A percentile compares a stretch with the other conserved stretches of the same genome.
These are phyloP conservation scores for Didymella exigua DNA, from an alignment of 2,329 filamentous ascomycete genomes.

Conservation along the genomic window DNA sequence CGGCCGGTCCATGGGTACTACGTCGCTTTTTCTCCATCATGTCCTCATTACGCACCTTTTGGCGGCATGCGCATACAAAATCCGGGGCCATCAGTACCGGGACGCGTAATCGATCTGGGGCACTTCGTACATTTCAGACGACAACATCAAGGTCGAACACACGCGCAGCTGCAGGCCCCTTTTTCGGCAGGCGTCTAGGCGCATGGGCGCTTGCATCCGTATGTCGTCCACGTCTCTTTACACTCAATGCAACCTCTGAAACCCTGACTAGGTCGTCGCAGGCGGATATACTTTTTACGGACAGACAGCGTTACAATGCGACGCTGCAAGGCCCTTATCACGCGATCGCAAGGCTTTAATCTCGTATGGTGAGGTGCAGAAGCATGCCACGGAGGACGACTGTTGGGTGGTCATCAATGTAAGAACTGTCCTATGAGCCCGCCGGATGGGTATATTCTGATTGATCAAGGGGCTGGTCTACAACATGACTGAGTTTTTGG, in stretches of 20 bases:
- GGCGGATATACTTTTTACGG: constrained; percentile 3
- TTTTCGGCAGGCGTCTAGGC: background rate
- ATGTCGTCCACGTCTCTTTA: background rate
- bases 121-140: background rate
- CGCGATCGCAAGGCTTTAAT: background rate
- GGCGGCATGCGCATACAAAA: background rate
- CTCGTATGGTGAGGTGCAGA: constrained; percentile 5
- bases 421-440: background rate
- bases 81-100: background rate
- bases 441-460: background rate
- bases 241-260: background rate
- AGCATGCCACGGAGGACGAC: constrained; percentile 1
- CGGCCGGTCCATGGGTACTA: background rate
- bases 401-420: constrained; percentile 9
- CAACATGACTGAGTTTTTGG: constrained; percentile 4
- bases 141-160: background rate
- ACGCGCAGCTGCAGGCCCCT: background rate
- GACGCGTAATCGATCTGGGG: background rate
- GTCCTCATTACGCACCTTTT: background rate
- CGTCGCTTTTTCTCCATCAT: background rate
- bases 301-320: constrained; percentile 1
- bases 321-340: background rate
- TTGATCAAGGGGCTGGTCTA: background rate
- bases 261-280: background rate
- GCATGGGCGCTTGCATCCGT: background rate